phyloP scores from a whole-genome alignment of 768 basidiomycete species.

The Kwoniella heveanensis region DNA sequence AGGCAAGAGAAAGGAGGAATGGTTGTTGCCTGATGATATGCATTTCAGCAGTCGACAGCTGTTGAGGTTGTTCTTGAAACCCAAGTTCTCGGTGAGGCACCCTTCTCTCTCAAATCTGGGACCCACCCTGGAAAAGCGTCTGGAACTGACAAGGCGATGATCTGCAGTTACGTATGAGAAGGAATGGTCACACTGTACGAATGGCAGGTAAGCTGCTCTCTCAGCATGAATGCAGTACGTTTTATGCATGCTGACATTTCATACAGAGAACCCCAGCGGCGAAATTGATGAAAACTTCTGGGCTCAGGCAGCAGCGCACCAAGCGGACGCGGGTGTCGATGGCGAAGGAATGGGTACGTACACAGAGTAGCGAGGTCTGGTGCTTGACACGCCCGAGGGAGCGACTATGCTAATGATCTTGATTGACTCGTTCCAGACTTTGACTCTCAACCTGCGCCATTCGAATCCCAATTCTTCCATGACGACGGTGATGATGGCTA shows the following conservation, averaged over 20 bases:
- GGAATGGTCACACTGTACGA: conserved; percentile 60
- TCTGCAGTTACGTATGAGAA: conserved; percentile 82
- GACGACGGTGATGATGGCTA: conserved; percentile 75
- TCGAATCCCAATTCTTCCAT: conserved; percentile 96
- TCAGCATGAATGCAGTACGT: too few relatives aligned
- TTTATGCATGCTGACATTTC: too few relatives aligned
- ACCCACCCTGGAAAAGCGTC: too few relatives aligned
- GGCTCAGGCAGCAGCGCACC: conserved; percentile 89
- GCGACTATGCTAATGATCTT: conserved; percentile 1
- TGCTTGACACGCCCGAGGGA: too few relatives aligned
- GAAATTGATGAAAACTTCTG: conserved; percentile 97
- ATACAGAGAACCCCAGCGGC: conserved; percentile 66
- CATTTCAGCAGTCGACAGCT: conserved; percentile 91
- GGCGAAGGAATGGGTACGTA: conserved; percentile 62
- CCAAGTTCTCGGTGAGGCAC: conserved; percentile 84
- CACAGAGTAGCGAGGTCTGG: too few relatives aligned
- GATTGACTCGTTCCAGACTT: not conserved
- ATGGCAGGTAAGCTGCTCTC: conserved; percentile 60
- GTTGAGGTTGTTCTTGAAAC: conserved; percentile 90
- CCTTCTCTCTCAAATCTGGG: too few relatives aligned
- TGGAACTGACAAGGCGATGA: not conserved
- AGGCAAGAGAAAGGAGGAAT: conserved; percentile 59
- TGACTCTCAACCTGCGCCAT: conserved; percentile 64
- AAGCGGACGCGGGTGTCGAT: conserved; percentile 64
- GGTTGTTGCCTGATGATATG: conserved; percentile 91